Percentiles rank a stretch among this genome's conserved stretches.
Evolutionary conservation across 1,284 basidiomycete genomes (phyloP).

Genomic region (Grifola frondosa): DNA sequence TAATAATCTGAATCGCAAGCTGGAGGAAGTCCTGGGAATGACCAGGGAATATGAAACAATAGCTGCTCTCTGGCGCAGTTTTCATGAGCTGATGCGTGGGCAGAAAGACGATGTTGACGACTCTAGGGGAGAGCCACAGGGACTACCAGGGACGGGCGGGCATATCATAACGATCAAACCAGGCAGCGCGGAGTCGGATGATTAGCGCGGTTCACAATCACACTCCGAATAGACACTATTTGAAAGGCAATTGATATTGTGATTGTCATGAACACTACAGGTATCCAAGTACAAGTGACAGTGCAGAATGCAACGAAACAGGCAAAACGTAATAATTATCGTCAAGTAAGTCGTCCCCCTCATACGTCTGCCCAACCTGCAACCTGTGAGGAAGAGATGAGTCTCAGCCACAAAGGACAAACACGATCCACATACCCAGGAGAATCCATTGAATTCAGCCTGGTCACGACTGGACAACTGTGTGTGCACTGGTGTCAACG

Average conservation of each 20-base stretch:
- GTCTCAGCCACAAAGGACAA: not conserved
- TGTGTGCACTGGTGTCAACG: conserved; percentile 95
- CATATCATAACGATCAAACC: conserved; percentile 51
- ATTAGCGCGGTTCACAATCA: no score
- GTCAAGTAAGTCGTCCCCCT: conserved; percentile 26
- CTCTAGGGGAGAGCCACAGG: conserved; percentile 33
- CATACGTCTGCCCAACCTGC: conserved; percentile 73
- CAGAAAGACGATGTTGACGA: conserved; percentile 37
- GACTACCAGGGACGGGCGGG: conserved; percentile 67
- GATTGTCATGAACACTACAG: conserved; percentile 34
- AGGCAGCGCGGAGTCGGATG: conserved; percentile 18
- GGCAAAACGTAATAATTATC: conserved; percentile 30
- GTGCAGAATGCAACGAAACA: conserved; percentile 25
- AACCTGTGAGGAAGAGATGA: conserved; percentile 41
- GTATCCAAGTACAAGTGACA: conserved; percentile 49
- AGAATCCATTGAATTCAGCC: conserved; percentile 94
- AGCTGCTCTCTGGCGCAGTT: conserved; percentile 82
- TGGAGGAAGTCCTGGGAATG: conserved; percentile 91
- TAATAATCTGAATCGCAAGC: conserved; percentile 87
- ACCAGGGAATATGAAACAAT: conserved; percentile 93
- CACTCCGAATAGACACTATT: conserved; percentile 16
- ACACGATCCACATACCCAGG: conserved; percentile 58
- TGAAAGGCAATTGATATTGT: conserved; percentile 18
- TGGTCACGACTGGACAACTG: conserved; percentile 93
- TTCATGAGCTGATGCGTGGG: conserved; percentile 75